These are phyloP conservation scores for Aspergillus pseudoglaucus DNA, from an alignment of 2,329 filamentous ascomycete species.

Conservation along the genomic window DNA sequence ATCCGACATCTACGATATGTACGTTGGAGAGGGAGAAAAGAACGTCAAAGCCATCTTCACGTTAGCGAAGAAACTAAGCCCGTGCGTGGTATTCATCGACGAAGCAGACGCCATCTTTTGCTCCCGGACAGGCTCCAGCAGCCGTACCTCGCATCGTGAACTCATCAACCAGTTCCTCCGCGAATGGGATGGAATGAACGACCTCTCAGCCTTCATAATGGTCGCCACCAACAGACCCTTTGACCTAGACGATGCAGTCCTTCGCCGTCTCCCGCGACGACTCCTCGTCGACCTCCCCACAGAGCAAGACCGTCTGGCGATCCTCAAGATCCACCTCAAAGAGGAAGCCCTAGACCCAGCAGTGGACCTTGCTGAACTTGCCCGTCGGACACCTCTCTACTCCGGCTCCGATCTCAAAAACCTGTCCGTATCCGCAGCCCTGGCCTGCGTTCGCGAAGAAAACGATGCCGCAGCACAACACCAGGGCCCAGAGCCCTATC, in stretches of 20 bases:
- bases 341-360: constrained; percentile 39
- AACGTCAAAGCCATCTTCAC: constrained; percentile 89
- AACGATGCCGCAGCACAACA: constrained; percentile 34
- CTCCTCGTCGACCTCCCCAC: constrained; percentile 46
- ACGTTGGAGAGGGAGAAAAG: constrained; percentile 92
- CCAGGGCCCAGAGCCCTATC: constrained; percentile 40
- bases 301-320: constrained; percentile 39
- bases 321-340: constrained; percentile 46
- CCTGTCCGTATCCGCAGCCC: constrained; percentile 44
- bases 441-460: constrained; percentile 44
- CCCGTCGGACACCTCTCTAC: constrained; percentile 42
- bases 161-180: constrained; percentile 94
- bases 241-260: constrained; percentile 66
- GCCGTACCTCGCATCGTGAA: constrained; percentile 69
- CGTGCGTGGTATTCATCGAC: constrained; percentile 93
- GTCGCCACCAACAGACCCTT: constrained; percentile 94
- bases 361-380: constrained; percentile 38
- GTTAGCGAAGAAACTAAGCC: constrained; percentile 81
- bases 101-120: constrained; percentile 92
- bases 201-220: constrained; percentile 88
- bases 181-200: constrained; percentile 91
- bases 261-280: constrained; percentile 45
- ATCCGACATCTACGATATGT: constrained; percentile 92
- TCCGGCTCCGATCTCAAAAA: constrained; percentile 50
- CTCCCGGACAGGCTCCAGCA: constrained; percentile 57